Conservation (phyloP, 2,329 filamentous ascomycete genomes). For the Trichoderma pleuroti region DNA sequence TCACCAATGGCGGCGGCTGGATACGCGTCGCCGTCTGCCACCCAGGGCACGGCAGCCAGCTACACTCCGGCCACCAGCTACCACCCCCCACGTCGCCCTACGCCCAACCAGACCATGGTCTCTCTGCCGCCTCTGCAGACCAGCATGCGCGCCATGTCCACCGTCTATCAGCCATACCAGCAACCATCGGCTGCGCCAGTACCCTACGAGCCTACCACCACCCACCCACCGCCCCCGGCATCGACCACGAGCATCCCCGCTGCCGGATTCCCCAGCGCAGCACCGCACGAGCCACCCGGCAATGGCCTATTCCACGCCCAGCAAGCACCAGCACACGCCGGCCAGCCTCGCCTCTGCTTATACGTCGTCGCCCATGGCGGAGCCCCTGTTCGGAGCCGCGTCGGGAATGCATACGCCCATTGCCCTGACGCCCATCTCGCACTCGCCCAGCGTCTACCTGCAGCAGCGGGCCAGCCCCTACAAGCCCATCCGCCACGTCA, state of each 20-base stretch:
- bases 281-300: slow-evolving; percentile 19
- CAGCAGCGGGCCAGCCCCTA: slow-evolving; percentile 90
- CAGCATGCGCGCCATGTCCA: slow-evolving; percentile 68
- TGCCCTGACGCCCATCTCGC: slow-evolving; percentile 60
- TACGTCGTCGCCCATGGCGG: slow-evolving; percentile 65
- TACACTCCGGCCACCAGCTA: slow-evolving; percentile 31
- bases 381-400: slow-evolving; percentile 49
- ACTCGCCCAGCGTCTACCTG: slow-evolving; percentile 84
- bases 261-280: slow-evolving; percentile 26
- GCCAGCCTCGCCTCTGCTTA: slow-evolving; percentile 37
- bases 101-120: slow-evolving; percentile 34
- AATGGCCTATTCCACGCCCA: slow-evolving; percentile 48
- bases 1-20: neutral
- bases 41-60: neutral
- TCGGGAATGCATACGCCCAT: slow-evolving; percentile 57
- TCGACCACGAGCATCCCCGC: slow-evolving; percentile 26
- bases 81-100: slow-evolving; percentile 39
- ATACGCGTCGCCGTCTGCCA: slow-evolving; percentile 8
- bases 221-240: slow-evolving; percentile 27
- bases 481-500: slow-evolving; percentile 82
- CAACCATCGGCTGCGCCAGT: neutral
- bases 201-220: neutral
- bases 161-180: slow-evolving; percentile 59
- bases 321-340: slow-evolving; percentile 37
- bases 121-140: slow-evolving; percentile 62